Evolutionary conservation across 2,329 filamentous ascomycete genomes (phyloP).

Genomic region (Neonectria faginata): DNA sequence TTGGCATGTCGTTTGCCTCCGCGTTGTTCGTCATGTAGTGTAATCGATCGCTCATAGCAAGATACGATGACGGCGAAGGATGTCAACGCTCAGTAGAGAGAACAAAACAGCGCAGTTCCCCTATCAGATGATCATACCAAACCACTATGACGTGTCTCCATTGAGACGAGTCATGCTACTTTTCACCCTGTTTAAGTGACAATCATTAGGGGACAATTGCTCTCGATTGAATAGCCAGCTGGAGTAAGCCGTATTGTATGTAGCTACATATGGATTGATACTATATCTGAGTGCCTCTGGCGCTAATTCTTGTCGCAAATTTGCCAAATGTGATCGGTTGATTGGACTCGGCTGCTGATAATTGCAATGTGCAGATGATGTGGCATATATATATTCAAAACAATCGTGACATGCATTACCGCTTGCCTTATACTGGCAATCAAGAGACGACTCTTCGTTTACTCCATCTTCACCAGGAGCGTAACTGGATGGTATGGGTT

Average conservation of each 20-base stretch:
- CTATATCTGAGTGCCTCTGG: not conserved
- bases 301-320: not conserved
- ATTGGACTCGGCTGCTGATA: not conserved
- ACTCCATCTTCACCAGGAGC: not conserved
- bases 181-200: not conserved
- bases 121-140: not conserved
- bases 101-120: not conserved
- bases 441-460: not conserved
- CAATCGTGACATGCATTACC: not conserved
- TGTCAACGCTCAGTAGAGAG: not conserved
- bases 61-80: not conserved
- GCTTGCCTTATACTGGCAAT: not conserved
- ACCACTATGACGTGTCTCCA: not conserved
- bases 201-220: not conserved
- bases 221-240: not conserved
- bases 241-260: no score
- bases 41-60: not conserved
- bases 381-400: no score
- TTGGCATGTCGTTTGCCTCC: no score
- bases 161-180: not conserved
- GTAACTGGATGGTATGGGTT: not conserved
- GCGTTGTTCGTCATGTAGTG: not conserved
- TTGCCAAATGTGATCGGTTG: not conserved
- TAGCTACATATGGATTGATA: not conserved
- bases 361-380: no score